Base-by-base conservation (phyloP, 345 rosid genomes). In the Populus pruinosa region DNA sequence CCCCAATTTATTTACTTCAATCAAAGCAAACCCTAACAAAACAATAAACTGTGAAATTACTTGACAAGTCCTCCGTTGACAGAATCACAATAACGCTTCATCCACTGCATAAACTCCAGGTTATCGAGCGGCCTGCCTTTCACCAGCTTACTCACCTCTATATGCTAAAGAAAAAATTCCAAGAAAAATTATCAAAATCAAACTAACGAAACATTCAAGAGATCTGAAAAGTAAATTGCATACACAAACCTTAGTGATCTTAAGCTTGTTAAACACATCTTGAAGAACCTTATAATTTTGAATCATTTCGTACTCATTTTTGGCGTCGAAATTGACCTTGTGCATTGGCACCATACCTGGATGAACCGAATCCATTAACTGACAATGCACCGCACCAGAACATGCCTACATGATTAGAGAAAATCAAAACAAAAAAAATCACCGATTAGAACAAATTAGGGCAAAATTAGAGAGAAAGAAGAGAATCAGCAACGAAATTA, bases 21-120 rank as follows among this genome's bases (percentile, higher is more conserved):
- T 2, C n/a, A 27, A 41, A n/a, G 43, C 5, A 61, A 14, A 18
- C 21, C 8, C 5, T 17, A 50, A 13, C 1, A 70, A 43, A 59
- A 41, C 4, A 38, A 27, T 23, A 41, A 41, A 23, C 9, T 5
- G 1, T 20, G 44, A 35, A 75, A 50, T 79, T 85, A 96, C 98
- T 69, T 78, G 68, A 77, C 73, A 67, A 73, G 80, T 50, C 92
- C 91, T 43, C 97, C 98, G 21, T 86, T 87, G 5, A 91, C 89
- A 67, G 98, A 89, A 87, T 96, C 99, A 18, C 94, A 94, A 83
- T 94, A 94, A 55, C 88, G 88, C 86, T 96, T 96, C 99, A 96
- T 81, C 99, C 99, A 96, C 72, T 94, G 98, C 90, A 92, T 94
- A 64, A 96, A 96, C 87, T 94, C 99, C 92, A 96, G 80, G 81